A percentile compares a stretch with the other conserved stretches of the same genome.
These are phyloP conservation scores for Diaporthe sp. DNA, from an alignment of 2,329 filamentous ascomycete genomes.

Conservation along the genomic window DNA sequence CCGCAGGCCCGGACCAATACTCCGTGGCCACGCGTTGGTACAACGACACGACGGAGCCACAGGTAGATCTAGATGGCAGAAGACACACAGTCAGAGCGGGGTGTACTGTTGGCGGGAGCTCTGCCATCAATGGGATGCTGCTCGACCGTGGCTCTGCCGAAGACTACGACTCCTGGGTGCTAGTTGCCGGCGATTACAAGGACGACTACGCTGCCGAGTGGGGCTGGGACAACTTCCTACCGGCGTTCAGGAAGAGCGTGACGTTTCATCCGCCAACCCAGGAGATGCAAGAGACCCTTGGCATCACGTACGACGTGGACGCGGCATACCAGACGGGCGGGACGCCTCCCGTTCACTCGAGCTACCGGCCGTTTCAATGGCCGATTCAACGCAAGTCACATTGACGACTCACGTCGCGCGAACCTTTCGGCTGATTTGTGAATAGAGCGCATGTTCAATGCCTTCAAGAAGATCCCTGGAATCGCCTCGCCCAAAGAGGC, in stretches of 20 bases:
- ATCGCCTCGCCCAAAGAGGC: conserved; percentile 25
- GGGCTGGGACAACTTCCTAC: conserved; percentile 18
- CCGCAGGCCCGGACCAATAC: conserved; percentile 11
- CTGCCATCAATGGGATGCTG: conserved; percentile 26
- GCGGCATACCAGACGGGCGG: conserved; percentile 31
- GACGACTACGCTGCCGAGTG: conserved; percentile 14
- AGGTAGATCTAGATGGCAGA: conserved; percentile 9
- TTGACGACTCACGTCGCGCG: background rate
- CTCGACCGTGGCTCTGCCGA: conserved; percentile 28
- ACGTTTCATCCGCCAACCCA: conserved; percentile 15
- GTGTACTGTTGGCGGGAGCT: conserved; percentile 24
- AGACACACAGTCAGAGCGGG: conserved; percentile 26
- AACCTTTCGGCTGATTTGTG: background rate
- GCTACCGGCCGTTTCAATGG: conserved; percentile 38
- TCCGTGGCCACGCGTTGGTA: conserved; percentile 20
- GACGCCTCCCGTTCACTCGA: conserved; percentile 28
- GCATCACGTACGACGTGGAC: conserved; percentile 32
- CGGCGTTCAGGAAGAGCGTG: conserved; percentile 29
- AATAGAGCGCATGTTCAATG: conserved; percentile 27
- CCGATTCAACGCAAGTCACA: conserved; percentile 26
- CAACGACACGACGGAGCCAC: conserved; percentile 28
- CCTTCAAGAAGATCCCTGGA: conserved; percentile 24
- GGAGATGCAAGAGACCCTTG: conserved; percentile 21
- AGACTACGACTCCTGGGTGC: conserved; percentile 31
- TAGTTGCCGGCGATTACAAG: conserved; percentile 16